A percentile compares a stretch with the other conserved stretches of the same genome.
These are phyloP conservation scores for Saccharomyces hybrid DNA, from an alignment of 1,139 yeast species.

Conservation along the genomic window DNA sequence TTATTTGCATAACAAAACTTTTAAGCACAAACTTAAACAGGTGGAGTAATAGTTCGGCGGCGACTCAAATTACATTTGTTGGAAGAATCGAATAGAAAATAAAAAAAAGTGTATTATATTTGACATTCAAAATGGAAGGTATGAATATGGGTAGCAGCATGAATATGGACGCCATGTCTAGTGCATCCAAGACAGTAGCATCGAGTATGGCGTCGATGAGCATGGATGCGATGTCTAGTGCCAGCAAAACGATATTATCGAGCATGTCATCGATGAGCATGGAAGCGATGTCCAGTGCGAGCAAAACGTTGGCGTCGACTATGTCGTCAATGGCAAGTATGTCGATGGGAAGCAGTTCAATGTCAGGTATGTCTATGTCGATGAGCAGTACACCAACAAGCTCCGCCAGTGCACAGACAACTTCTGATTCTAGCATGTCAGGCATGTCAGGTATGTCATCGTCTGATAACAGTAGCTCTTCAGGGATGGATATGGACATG, in stretches of 20 bases:
- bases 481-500: conserved; percentile 16
- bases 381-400: conserved; percentile 3
- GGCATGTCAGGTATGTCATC: conserved; percentile 16
- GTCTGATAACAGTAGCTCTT: conserved; percentile 8
- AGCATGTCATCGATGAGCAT: conserved; percentile 3
- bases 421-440: conserved; percentile 5
- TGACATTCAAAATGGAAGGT: background rate
- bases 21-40: background rate
- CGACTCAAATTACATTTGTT: background rate
- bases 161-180: conserved; percentile 3
- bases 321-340: background rate
- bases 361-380: conserved; percentile 4
- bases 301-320: background rate
- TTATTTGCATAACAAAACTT: background rate
- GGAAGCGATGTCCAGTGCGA: background rate
- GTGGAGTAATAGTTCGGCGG: background rate
- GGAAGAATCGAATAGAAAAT: background rate
- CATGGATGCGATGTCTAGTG: conserved; percentile 1
- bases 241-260: background rate
- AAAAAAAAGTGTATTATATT: background rate
- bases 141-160: background rate
- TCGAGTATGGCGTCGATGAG: conserved; percentile 5
- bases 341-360: conserved; percentile 4
- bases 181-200: background rate
- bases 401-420: conserved; percentile 3